Base-by-base conservation (phyloP, 2,329 filamentous ascomycete genomes). In the Sporothrix mexicana region DNA sequence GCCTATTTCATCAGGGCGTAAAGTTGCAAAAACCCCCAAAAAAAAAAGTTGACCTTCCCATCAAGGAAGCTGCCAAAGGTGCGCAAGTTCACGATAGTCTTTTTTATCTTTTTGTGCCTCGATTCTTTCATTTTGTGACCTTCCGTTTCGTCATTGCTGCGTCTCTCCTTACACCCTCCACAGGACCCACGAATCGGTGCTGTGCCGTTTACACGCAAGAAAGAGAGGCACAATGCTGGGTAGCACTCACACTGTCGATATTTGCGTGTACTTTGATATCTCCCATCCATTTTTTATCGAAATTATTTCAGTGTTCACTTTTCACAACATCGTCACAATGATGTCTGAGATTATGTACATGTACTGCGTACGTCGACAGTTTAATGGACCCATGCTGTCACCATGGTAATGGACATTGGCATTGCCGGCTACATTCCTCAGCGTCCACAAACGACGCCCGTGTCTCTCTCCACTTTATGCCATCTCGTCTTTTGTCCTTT, bases 351-450 rank as follows among this genome's bases (percentile, higher is more conserved):
- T 15, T 20, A 17, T 45, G 59, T 45, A 15, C 2, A 17, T 45
- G 59, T 45, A 15, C 2, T 59, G 23, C 30, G 13, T 17, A 20
- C 13, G 13, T 2, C 3, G 23, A n/a, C 8, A 7, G 55, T 30
- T 36, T 36, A 7, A 36, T 36, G 30, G 55, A 13, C 55, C 25
- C 55, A 36, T 59, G 61, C 66, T 68, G 66, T 68, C 47, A 68
- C 66, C 47, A 53, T 20, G 66, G 66, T 17, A 30, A 68, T 68
- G 47, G 30, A 17, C 25, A 12, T 10, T 51, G 64, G 30, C 43
- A 36, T 36, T 51, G 23, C 64, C 15, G 64, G 45, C 17, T 43
- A n/a, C 70, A 57, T 71, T 67, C 59, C 69, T 64, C 45, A 51
- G 45, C 41, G 2, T 17, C 17, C 53, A 43, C 59, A 43, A 36